These are phyloP conservation scores for Cadophora sp. DNA, from an alignment of 2,329 filamentous ascomycete species.

Conservation along the genomic window DNA sequence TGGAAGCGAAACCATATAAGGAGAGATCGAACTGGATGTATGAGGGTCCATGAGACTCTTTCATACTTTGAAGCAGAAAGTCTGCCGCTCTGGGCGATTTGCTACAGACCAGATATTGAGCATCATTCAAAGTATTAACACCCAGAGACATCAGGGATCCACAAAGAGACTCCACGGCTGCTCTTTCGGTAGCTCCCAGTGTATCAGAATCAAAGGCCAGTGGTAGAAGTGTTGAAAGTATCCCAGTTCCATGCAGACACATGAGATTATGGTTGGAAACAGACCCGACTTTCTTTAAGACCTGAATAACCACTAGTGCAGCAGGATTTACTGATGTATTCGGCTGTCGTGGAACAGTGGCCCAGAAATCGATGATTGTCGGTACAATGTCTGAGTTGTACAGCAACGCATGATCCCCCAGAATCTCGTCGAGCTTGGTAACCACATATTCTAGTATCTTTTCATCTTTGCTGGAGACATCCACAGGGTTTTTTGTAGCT, in stretches of 20 bases:
- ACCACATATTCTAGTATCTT: conserved; percentile 39
- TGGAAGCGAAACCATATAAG: conserved; percentile 83
- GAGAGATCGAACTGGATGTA: conserved; percentile 96
- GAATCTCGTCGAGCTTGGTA: conserved; percentile 53
- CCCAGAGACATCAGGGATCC: conserved; percentile 75
- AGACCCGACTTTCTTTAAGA: conserved; percentile 53
- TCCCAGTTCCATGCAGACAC: conserved; percentile 74
- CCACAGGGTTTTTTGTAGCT: background rate
- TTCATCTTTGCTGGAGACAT: conserved; percentile 32
- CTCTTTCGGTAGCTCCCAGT: conserved; percentile 61
- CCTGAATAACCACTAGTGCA: conserved; percentile 66
- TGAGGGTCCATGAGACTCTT: conserved; percentile 76
- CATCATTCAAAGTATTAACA: conserved; percentile 81
- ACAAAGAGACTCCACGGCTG: conserved; percentile 70
- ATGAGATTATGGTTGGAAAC: conserved; percentile 75
- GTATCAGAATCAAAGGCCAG: conserved; percentile 62
- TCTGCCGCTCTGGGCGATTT: conserved; percentile 62
- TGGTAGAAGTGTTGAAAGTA: conserved; percentile 70
- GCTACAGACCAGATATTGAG: conserved; percentile 71
- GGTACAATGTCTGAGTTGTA: conserved; percentile 69
- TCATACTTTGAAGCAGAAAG: conserved; percentile 77
- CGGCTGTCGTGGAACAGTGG: conserved; percentile 59
- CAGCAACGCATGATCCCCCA: conserved; percentile 59
- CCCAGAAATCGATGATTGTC: conserved; percentile 68
- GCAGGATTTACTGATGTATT: conserved; percentile 55